A percentile compares a stretch with the other conserved stretches of the same genome.
phyloP scores from a whole-genome alignment of 495 filamentous ascomycete genomes.

The Cenococcum geophilum region DNA sequence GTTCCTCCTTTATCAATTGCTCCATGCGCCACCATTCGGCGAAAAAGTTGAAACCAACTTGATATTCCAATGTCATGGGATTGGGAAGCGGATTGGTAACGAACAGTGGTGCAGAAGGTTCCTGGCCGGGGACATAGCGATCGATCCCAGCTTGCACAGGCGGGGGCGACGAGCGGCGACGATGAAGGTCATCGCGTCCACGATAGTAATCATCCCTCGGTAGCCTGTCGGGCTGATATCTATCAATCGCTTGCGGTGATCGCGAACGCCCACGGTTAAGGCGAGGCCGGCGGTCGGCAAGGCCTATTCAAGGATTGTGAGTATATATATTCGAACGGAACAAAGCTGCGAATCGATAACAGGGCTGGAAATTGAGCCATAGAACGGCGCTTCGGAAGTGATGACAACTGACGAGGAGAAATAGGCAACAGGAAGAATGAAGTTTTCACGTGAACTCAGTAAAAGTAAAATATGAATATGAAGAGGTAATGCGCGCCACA shows the following conservation, averaged over 20 bases:
- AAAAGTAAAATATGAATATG: no score
- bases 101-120: constrained; percentile 51
- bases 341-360: no score
- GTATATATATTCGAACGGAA: neutral
- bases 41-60: constrained; percentile 95
- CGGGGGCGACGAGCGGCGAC: constrained; percentile 57
- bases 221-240: constrained; percentile 41
- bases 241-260: constrained; percentile 43
- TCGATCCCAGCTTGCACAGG: constrained; percentile 73
- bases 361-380: no score
- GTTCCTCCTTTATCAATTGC: constrained; percentile 78
- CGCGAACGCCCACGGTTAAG: constrained; percentile 49
- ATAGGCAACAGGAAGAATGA: no score
- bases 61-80: constrained; percentile 77
- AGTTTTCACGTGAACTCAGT: no score
- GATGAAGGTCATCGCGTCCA: constrained; percentile 47
- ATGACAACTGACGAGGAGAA: no score
- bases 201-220: constrained; percentile 62
- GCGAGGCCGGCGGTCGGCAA: constrained; percentile 45
- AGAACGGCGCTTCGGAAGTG: no score
- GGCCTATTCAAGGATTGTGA: constrained; percentile 12
- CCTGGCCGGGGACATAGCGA: constrained; percentile 89
- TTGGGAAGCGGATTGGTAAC: constrained; percentile 69
- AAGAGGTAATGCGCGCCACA: no score
- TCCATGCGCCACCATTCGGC: constrained; percentile 94